phyloP scores from a whole-genome alignment of 83 land plant species.

The Diphasiastrum complanatum region DNA sequence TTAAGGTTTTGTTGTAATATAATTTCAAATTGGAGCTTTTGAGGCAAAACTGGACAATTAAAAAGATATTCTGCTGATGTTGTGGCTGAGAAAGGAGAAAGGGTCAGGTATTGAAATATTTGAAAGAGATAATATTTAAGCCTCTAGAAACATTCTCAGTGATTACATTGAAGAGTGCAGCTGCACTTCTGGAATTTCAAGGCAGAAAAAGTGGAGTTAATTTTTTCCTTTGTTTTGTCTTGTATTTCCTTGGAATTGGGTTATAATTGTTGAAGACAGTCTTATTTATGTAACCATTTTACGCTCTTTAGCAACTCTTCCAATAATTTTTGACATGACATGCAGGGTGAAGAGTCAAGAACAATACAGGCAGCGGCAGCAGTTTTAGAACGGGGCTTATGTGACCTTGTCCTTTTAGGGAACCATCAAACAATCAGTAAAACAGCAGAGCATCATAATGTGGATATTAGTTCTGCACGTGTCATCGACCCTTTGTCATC shows the following conservation, averaged over 20 bases:
- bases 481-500: slow-evolving; percentile 28
- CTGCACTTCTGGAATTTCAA: too few species aligned
- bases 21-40: background rate
- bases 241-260: background rate
- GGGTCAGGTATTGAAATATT: too few species aligned
- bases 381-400: slow-evolving; percentile 29
- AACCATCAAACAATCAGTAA: slow-evolving; percentile 29
- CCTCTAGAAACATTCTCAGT: too few species aligned
- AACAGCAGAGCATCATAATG: slow-evolving; percentile 30
- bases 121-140: too few species aligned
- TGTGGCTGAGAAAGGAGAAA: too few species aligned
- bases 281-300: background rate
- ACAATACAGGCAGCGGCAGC: slow-evolving; percentile 39
- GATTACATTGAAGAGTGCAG: too few species aligned
- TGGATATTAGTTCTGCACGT: slow-evolving; percentile 34
- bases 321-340: background rate
- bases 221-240: background rate
- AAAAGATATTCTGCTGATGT: too few species aligned
- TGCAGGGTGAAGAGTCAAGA: slow-evolving; percentile 46
- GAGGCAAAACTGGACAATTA: background rate
- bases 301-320: background rate
- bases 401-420: slow-evolving; percentile 38
- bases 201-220: background rate
- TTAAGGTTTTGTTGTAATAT: background rate
- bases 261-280: background rate